Base-by-base conservation (phyloP, 768 basidiomycete genomes). In the Suillus lakei region DNA sequence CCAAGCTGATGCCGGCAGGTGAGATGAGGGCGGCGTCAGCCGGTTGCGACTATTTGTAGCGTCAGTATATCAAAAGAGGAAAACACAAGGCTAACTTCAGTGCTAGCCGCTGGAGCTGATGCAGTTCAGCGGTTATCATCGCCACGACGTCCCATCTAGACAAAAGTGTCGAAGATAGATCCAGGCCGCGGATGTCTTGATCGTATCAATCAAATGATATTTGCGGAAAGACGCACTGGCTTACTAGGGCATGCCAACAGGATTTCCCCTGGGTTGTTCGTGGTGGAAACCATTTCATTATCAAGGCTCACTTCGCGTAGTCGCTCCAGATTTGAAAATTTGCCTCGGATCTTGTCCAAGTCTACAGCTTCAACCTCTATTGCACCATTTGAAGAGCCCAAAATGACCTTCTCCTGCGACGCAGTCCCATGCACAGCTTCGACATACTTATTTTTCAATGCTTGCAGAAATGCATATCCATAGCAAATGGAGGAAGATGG, bases 361-460 rank as follows among this genome's bases (percentile, higher is more conserved):
- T 87, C 84, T 4, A 95, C 91, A 5, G 93, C 95, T 76, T 96
- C 92, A 15, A 99, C 93, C 68, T 91, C 81, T 68, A 99, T 96
- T 5, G 86, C 82, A 34, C 92, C 91, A 60, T 86, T 84, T 28
- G 96, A 96, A 2, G 93, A 93, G 34, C 95, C 95, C 32, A 97
- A 82, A 13, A 88, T 68, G 51, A 94, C 84, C 30, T 78, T 86
- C 76, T 96, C 91, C 60, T 82, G 81, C 43, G 83, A 78, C 48
- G 74, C 73, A 13, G 81, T 77, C 10, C 86, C 87, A 69, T 85
- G 87, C 43, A 81, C 80, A 28, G 77, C 62, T 68, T 93, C 92
- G 65, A 92, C 80, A 74, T 99, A 99, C 77, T 96, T 95, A 44
- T 86, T 79, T 38, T 79, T 76, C 69, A 98, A 79, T 7, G 95